Base-by-base conservation (phyloP, 2,329 filamentous ascomycete species). In the Colletotrichum ledebouriae region DNA sequence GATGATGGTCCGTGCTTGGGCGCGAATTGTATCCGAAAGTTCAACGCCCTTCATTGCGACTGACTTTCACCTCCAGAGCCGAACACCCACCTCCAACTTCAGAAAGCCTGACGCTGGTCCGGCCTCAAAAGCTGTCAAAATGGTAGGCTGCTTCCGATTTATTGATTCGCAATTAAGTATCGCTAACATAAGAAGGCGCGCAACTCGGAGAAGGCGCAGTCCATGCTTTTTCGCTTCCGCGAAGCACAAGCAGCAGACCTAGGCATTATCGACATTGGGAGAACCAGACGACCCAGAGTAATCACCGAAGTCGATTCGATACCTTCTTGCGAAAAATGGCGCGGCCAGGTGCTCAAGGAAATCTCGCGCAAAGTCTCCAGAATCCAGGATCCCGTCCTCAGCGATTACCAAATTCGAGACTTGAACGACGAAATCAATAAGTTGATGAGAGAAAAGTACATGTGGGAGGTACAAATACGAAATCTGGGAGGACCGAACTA, bases 351-450 rank as follows among this genome's bases (percentile, higher is more conserved):
- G 34, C 89, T 99, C 71, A 97, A 97, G 79, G 96, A 99, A 79
- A 95, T 99, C 76, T 95, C 92, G 72, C 94, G 96, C 81, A 99
- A 99, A 81, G 94, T 99, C 66, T 94, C 94, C 71, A 93, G 93
- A 77, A 98, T 99, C 82, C 96, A 99, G 79, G 96, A 99, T 75
- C 84, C 89, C 9, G 90, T 91, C 53, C 86, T 99, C n/a, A 94
- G 90, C 81, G 96, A 99, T 85, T 98, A 92, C 84, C 96, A 98
- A 85, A 94, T 99, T 79, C 91, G 96, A 76, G 96, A 99, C 81
- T 85, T 99, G 77, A 99, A 99, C 83, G 96, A 99, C 80, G 96
- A 99, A 82, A 97, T 99, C 85, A 99, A 99, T 85, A 97, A 97
- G 83, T 87, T 97, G 71, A 98, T 99, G 93, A 90, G 94, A 72